A percentile compares a stretch with the other conserved stretches of the same genome.
These are phyloP conservation scores for Russula dissimulans DNA, from an alignment of 768 basidiomycete species.

Conservation along the genomic window DNA sequence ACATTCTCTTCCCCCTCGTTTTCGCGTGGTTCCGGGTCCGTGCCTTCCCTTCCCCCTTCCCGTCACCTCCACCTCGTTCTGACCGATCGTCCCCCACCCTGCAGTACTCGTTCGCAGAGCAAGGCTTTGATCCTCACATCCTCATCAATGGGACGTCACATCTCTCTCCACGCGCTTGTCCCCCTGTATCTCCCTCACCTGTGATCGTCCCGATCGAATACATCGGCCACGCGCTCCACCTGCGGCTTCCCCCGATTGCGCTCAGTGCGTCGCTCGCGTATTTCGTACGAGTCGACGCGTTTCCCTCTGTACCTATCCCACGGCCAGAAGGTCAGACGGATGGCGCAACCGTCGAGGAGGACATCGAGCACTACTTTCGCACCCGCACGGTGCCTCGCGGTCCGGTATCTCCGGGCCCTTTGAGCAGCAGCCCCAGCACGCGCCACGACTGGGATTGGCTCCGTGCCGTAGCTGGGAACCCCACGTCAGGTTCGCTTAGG, in stretches of 20 bases:
- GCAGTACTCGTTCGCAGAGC: conserved; percentile 16
- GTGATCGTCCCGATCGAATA: conserved; percentile 2
- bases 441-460: conserved; percentile 9
- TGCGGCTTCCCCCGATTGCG: conserved; percentile 12
- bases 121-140: conserved; percentile 9
- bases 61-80: background rate
- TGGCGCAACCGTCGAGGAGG: conserved; percentile 4
- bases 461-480: conserved; percentile 7
- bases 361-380: conserved; percentile 11
- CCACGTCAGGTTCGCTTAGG: background rate
- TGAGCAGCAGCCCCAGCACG: background rate
- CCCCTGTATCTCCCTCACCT: background rate
- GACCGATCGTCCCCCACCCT: background rate
- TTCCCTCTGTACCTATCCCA: background rate
- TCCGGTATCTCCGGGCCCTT: background rate
- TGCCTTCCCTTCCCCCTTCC: background rate
- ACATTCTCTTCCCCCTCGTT: conserved; percentile 5
- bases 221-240: conserved; percentile 1
- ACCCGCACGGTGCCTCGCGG: conserved; percentile 5
- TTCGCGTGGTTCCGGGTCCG: conserved; percentile 18
- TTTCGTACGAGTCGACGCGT: conserved; percentile 13
- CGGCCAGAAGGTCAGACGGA: background rate
- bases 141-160: background rate
- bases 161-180: background rate
- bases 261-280: conserved; percentile 14